Base-by-base conservation (phyloP, 2,329 filamentous ascomycete genomes). In the Cladophialophora exuberans region DNA sequence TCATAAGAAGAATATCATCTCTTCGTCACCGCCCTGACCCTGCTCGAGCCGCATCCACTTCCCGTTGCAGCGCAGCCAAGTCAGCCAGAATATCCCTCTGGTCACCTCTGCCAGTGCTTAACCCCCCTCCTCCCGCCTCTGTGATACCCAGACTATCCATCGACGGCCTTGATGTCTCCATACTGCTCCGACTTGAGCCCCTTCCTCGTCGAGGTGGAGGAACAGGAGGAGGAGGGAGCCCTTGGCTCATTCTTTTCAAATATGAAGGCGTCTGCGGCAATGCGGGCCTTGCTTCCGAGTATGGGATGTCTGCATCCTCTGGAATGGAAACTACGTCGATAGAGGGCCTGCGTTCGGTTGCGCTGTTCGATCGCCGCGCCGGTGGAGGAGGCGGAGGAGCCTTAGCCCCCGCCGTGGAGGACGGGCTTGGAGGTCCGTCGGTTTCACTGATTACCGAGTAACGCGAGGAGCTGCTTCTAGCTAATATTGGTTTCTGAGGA, bases 11-110 rank as follows among this genome's bases (percentile, higher is more conserved):
- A 30, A 42, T 41, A 26, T 36, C 44, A 41, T 49, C 39, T 49
- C 38, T 22, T 50, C 44, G 25, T 55, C 26, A 38, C 36, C 42
- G 47, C 18, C 54, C 54, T 4, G 59, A 59, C 18, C 55, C 72
- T 6, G 73, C 77, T 64, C 81, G 75, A 39, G 87, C 66, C 3
- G 83, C 87, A 71, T 93, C 88, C 33, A 93, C 88, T 66, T 93
- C 89, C 66, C 81, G 81, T 71, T 90, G 88, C 59, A 93, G 71
- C 18, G 84, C 84, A 42, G 83, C 81, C 52, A 93, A 71, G 67
- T 92, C 87, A 1, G 87, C 87, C 62, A 93, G 70, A 56, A 92
- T 89, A 65, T 88, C 82, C 36, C 71, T 70, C 1, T 75, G 72
- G 36, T 43, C 48, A 33, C 26, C 25, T 22, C 26, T 22, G 18